Evolutionary conservation across 805 yeast genomes (phyloP).

Genomic region (Cyberlindnera lachancei): DNA sequence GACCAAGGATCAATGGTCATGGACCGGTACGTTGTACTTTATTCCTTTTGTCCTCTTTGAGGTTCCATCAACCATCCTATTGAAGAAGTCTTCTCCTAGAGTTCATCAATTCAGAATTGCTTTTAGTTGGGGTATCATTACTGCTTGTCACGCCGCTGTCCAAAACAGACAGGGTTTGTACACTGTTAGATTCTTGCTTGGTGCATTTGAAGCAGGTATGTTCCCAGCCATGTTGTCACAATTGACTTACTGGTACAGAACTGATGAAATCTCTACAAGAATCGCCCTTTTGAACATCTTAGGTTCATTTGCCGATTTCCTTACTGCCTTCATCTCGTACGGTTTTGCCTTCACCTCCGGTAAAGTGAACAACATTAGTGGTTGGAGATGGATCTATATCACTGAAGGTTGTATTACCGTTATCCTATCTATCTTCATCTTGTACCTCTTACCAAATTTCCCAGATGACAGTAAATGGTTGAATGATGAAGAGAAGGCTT

Average conservation of each 20-base stretch:
- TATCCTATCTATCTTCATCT: conserved; percentile 3
- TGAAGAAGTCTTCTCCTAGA: conserved; percentile 13
- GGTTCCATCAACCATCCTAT: conserved; percentile 13
- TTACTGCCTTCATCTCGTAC: conserved; percentile 21
- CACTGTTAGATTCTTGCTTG: conserved; percentile 12
- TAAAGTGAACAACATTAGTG: conserved; percentile 8
- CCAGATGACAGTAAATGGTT: conserved; percentile 16
- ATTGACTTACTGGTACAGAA: conserved; percentile 20
- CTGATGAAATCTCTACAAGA: conserved; percentile 19
- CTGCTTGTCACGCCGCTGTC: conserved; percentile 15
- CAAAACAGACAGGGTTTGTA: conserved; percentile 9
- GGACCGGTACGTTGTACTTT: conserved; percentile 12
- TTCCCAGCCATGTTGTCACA: conserved; percentile 16
- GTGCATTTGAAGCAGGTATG: conserved; percentile 16
- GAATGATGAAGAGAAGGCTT: conserved; percentile 10
- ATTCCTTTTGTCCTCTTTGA: conserved; percentile 15
- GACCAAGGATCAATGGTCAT: conserved; percentile 10
- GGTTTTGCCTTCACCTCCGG: conserved; percentile 11
- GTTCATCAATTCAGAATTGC: conserved; percentile 9
- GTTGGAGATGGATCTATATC: conserved; percentile 19
- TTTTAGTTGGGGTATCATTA: conserved; percentile 12
- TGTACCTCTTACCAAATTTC: conserved; percentile 13
- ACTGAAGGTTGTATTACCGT: conserved; percentile 15
- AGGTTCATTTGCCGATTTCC: conserved; percentile 19
- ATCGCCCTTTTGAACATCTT: conserved; percentile 19